A percentile compares a stretch with the other conserved stretches of the same genome.
Evolutionary conservation across 148 eudicot species (phyloP).

Genomic region (Rhododendron griersonianum): DNA sequence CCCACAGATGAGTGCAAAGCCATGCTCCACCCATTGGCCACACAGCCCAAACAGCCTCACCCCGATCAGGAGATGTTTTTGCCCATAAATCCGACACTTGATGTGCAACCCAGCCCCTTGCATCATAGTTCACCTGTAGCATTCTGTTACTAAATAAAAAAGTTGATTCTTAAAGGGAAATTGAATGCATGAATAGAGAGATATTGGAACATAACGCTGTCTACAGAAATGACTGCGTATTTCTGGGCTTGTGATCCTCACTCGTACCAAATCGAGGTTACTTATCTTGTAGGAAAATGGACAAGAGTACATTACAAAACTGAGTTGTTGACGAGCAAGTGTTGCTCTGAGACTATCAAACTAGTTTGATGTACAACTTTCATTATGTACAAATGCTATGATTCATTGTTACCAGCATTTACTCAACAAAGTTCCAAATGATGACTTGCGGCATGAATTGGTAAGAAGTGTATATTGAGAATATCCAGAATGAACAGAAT

Average conservation of each 20-base stretch:
- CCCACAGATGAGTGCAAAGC: slow-evolving; percentile 90
- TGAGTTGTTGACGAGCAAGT: not conserved
- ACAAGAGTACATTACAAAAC: not conserved
- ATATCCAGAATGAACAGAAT: not conserved
- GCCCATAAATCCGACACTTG: slow-evolving; percentile 85
- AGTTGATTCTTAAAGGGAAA: not conserved
- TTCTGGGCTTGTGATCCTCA: not conserved
- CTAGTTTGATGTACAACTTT: not conserved
- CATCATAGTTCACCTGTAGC: slow-evolving; percentile 58
- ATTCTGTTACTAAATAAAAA: slow-evolving; percentile 20
- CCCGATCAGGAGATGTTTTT: slow-evolving; percentile 62
- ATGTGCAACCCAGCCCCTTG: slow-evolving; percentile 79
- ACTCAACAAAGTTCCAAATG: not conserved
- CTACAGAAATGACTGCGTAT: not conserved
- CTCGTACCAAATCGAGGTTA: not conserved
- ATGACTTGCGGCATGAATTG: not conserved
- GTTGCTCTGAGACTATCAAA: not conserved
- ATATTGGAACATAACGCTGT: not conserved
- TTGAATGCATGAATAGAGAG: not conserved
- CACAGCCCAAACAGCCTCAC: slow-evolving; percentile 67
- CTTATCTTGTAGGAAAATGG: not conserved
- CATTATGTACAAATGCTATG: not conserved
- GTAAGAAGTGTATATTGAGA: not conserved
- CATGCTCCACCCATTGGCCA: slow-evolving; percentile 98
- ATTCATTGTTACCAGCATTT: not conserved